Evolutionary conservation across 306 rosid species (phyloP).

Genomic region (Vigna mungo): DNA sequence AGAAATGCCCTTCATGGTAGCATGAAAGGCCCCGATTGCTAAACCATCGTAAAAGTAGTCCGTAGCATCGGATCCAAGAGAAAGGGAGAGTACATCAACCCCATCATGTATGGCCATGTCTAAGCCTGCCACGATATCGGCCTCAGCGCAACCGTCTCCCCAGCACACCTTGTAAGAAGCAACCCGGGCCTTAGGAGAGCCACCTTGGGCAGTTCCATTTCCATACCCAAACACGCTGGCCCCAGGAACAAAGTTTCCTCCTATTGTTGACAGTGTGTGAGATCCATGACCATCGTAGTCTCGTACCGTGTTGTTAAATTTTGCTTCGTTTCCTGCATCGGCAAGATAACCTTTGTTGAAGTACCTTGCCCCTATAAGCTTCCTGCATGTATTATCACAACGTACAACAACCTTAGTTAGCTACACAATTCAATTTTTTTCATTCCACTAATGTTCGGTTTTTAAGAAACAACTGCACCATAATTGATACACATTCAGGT

Average conservation of each 20-base stretch:
- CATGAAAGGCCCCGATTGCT: constrained; percentile 73
- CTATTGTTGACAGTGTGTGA: constrained; percentile 81
- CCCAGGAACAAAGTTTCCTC: constrained; percentile 62
- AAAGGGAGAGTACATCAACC: constrained; percentile 69
- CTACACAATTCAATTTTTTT: not conserved
- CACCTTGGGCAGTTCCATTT: constrained; percentile 80
- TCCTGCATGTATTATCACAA: constrained; percentile 50
- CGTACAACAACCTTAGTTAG: not conserved
- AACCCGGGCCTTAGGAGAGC: constrained; percentile 76
- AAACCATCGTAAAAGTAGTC: constrained; percentile 49
- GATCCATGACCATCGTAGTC: constrained; percentile 77
- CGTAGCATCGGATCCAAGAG: constrained; percentile 49
- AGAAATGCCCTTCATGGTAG: constrained; percentile 57
- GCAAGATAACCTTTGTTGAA: constrained; percentile 65
- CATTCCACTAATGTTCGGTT: not conserved
- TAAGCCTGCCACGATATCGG: constrained; percentile 66
- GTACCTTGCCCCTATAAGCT: constrained; percentile 80
- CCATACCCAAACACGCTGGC: constrained; percentile 63
- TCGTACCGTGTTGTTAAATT: constrained; percentile 40
- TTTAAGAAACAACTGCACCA: not conserved
- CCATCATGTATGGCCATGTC: constrained; percentile 80
- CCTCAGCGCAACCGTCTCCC: constrained; percentile 57
- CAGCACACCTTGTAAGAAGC: constrained; percentile 81
- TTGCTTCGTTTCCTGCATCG: not conserved
- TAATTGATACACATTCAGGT: not conserved